A percentile compares a stretch with the other conserved stretches of the same genome.
Evolutionary conservation across 2,329 filamentous ascomycete species (phyloP).

Genomic region (Ophiocordyceps sinensis): DNA sequence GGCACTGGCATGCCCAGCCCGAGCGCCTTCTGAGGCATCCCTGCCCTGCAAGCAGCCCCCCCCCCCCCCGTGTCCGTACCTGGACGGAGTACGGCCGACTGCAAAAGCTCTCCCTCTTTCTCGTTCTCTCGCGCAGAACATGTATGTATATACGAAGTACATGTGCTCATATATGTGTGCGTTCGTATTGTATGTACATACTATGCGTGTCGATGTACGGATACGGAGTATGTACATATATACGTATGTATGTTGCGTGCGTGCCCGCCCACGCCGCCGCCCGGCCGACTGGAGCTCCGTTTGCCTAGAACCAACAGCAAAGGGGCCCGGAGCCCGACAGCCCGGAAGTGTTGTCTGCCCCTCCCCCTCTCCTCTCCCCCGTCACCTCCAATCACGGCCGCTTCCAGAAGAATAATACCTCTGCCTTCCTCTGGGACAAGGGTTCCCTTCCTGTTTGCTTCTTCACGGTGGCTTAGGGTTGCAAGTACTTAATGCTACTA

Average conservation of each 20-base stretch:
- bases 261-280: not conserved
- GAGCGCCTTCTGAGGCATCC: not conserved
- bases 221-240: too few species aligned
- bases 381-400: not conserved
- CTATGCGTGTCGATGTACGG: too few species aligned
- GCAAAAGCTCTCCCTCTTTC: too few species aligned
- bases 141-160: too few species aligned
- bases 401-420: not conserved
- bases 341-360: not conserved
- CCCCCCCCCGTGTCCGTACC: not conserved
- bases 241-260: not conserved
- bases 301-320: not conserved
- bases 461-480: not conserved
- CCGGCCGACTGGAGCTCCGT: not conserved
- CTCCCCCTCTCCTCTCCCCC: not conserved
- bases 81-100: not conserved
- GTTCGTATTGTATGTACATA: too few species aligned
- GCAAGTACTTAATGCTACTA: too few species aligned
- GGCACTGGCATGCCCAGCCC: not conserved
- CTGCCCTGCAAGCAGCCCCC: not conserved
- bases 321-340: not conserved
- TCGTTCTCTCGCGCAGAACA: too few species aligned
- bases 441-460: not conserved
- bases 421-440: not conserved
- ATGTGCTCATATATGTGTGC: not conserved